Conservation (phyloP, 495 filamentous ascomycete species). For the Penicillium daleae region DNA sequence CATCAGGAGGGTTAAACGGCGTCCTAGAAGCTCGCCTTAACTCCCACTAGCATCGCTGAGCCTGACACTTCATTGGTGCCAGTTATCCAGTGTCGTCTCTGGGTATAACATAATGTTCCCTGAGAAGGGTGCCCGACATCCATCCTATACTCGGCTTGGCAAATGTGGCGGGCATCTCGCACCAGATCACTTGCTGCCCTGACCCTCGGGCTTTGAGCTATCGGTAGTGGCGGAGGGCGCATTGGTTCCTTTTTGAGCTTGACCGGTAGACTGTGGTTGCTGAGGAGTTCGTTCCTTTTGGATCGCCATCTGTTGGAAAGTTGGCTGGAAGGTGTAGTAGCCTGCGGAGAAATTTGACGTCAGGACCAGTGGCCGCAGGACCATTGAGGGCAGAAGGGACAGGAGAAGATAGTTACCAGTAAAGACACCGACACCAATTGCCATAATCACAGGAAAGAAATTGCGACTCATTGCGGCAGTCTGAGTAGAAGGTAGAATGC, state of each 20-base stretch:
- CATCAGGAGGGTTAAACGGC: neutral
- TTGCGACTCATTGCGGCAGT: conserved; percentile 44
- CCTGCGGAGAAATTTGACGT: conserved; percentile 29
- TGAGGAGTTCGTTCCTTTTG: conserved; percentile 16
- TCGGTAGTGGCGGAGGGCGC: neutral
- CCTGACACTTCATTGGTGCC: neutral
- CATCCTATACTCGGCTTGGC: neutral
- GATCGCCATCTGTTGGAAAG: conserved; percentile 28
- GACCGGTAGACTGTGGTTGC: neutral
- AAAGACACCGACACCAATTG: conserved; percentile 46
- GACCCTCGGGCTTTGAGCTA: conserved; percentile 3
- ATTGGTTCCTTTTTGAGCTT: neutral
- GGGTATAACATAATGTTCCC: neutral
- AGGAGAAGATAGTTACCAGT: conserved; percentile 31
- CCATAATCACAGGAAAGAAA: conserved; percentile 42
- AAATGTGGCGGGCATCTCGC: neutral
- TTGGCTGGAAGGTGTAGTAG: conserved; percentile 39
- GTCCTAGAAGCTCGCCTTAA: neutral
- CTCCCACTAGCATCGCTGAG: neutral
- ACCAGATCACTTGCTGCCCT: neutral
- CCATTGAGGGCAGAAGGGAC: neutral
- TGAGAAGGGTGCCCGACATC: neutral
- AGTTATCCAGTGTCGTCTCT: neutral
- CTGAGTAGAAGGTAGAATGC: neutral
- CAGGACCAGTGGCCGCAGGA: conserved; percentile 7